A percentile compares a stretch with the other conserved stretches of the same genome.
Evolutionary conservation across 441 rosid genomes (phyloP).

Genomic region (Arabidopsis hybrid): DNA sequence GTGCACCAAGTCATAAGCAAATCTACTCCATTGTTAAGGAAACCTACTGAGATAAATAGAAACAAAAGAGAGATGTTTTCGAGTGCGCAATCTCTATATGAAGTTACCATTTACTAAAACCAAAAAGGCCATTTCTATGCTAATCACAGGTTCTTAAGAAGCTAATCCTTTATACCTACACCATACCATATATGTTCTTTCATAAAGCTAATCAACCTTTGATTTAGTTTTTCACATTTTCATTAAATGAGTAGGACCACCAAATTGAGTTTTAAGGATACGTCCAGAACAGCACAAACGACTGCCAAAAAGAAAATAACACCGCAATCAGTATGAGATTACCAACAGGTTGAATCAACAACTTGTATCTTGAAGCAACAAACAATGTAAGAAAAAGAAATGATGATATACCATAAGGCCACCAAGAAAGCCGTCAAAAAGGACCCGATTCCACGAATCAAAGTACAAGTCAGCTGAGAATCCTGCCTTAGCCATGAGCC

Average conservation of each 20-base stretch:
- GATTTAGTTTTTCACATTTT: slow-evolving; percentile 12
- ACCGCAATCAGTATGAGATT: slow-evolving; percentile 6
- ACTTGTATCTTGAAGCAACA: background rate
- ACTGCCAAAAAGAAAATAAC: slow-evolving; percentile 59
- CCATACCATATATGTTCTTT: slow-evolving; percentile 19
- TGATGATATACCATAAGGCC: slow-evolving; percentile 80
- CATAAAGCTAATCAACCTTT: slow-evolving; percentile 7
- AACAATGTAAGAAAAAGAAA: slow-evolving; percentile 10
- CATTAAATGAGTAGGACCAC: slow-evolving; percentile 16
- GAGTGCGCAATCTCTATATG: background rate
- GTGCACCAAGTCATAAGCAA: slow-evolving; percentile 93
- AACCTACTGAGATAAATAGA: slow-evolving; percentile 32
- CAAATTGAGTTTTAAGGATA: slow-evolving; percentile 66
- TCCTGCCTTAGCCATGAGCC: slow-evolving; percentile 83
- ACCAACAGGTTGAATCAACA: background rate
- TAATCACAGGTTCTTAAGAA: background rate
- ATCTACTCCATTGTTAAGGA: slow-evolving; percentile 67
- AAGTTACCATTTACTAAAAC: background rate
- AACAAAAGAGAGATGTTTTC: slow-evolving; percentile 22
- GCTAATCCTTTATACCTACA: background rate
- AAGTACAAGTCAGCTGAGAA: slow-evolving; percentile 81
- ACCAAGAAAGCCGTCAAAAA: slow-evolving; percentile 85
- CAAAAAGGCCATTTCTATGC: background rate
- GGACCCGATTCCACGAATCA: slow-evolving; percentile 76
- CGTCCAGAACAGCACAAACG: slow-evolving; percentile 99